Evolutionary conservation across 306 rosid genomes (phyloP).

Genomic region (Sicyos edulis): DNA sequence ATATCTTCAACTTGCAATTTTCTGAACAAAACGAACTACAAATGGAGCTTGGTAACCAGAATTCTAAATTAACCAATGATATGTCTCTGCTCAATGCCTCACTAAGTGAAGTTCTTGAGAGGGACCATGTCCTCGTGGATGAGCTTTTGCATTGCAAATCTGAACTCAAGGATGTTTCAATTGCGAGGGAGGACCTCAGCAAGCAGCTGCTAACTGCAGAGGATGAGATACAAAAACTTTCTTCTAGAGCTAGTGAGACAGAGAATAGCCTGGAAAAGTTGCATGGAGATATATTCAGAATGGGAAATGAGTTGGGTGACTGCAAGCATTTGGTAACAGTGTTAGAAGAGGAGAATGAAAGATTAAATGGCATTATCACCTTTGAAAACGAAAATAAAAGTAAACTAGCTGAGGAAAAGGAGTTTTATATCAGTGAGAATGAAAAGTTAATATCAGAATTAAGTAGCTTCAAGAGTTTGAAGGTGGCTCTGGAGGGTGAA

Average conservation of each 20-base stretch:
- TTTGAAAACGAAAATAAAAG: conserved; percentile 41
- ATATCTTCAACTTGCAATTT: conserved; percentile 52
- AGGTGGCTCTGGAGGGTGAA: conserved; percentile 50
- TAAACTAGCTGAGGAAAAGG: conserved; percentile 48
- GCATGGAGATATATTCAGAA: conserved; percentile 41
- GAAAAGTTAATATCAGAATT: conserved; percentile 54
- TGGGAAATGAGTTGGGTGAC: conserved; percentile 56
- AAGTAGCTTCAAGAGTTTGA: conserved; percentile 33
- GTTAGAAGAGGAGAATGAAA: conserved; percentile 58
- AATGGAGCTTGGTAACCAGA: conserved; percentile 46
- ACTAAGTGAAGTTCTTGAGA: conserved; percentile 39
- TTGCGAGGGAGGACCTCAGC: conserved; percentile 49
- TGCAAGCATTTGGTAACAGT: conserved; percentile 51
- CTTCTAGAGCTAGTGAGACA: conserved; percentile 48
- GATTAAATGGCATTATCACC: conserved; percentile 39
- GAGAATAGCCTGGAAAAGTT: conserved; percentile 51
- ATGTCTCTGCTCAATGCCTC: conserved; percentile 44
- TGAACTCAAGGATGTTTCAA: conserved; percentile 47
- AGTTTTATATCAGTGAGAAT: conserved; percentile 40
- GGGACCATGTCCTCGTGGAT: conserved; percentile 53
- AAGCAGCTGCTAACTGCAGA: conserved; percentile 37
- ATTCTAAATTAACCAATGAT: conserved; percentile 38
- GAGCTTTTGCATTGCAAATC: conserved; percentile 54
- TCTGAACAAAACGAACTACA: conserved; percentile 55
- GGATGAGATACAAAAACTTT: conserved; percentile 52